phyloP scores from a whole-genome alignment of 2,329 filamentous ascomycete species.

The Diaporthe amygdali region DNA sequence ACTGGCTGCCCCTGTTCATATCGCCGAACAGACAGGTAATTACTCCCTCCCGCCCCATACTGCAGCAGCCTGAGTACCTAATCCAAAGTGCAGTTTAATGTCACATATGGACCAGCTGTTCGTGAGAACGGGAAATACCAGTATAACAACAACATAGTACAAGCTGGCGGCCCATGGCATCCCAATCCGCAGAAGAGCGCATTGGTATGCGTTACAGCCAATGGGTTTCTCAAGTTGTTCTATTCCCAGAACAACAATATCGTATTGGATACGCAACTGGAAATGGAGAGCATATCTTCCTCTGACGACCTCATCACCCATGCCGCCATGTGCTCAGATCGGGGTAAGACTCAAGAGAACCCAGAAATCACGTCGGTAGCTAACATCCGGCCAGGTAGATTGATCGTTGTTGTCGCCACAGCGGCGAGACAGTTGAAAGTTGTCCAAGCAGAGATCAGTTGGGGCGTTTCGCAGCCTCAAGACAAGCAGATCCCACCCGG shows the following conservation, averaged over 20 bases:
- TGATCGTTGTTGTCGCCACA: slow-evolving; percentile 72
- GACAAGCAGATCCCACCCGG: slow-evolving; percentile 59
- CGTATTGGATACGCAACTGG: slow-evolving; percentile 74
- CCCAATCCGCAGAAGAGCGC: slow-evolving; percentile 74
- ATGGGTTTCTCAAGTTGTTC: slow-evolving; percentile 75
- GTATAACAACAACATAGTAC: slow-evolving; percentile 70
- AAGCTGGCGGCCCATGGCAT: slow-evolving; percentile 75
- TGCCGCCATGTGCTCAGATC: slow-evolving; percentile 76
- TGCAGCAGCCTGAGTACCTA: background rate
- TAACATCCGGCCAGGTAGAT: slow-evolving; percentile 46
- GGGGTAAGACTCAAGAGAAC: slow-evolving; percentile 54
- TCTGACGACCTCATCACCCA: slow-evolving; percentile 81
- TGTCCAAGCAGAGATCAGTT: slow-evolving; percentile 75
- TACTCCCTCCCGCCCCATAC: slow-evolving; percentile 17
- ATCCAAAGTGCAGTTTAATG: slow-evolving; percentile 45
- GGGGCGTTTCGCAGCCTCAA: slow-evolving; percentile 65
- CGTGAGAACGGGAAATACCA: slow-evolving; percentile 68
- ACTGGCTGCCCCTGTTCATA: slow-evolving; percentile 75
- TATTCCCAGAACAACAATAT: slow-evolving; percentile 77
- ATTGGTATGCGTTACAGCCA: slow-evolving; percentile 76
- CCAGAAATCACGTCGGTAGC: slow-evolving; percentile 2
- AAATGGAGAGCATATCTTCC: slow-evolving; percentile 74
- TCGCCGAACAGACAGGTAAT: slow-evolving; percentile 44
- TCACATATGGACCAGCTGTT: slow-evolving; percentile 65
- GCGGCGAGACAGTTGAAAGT: slow-evolving; percentile 75